phyloP scores from a whole-genome alignment of 2,329 filamentous ascomycete species.

The Aureobasidium sp. region DNA sequence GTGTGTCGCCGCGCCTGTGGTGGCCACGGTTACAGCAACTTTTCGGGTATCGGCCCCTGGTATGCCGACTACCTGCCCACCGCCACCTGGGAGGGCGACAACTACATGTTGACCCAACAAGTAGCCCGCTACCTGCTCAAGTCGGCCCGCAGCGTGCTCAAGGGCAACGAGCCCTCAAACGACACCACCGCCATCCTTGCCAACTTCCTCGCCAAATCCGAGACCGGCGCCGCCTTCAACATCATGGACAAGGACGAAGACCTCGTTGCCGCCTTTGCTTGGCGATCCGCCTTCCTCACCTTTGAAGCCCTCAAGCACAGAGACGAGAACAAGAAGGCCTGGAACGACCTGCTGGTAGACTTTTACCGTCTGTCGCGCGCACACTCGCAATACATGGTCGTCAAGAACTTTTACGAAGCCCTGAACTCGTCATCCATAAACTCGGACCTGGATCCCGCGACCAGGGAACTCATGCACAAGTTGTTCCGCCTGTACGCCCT shows the following conservation, averaged over 20 bases:
- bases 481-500: conserved; percentile 59
- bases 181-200: conserved; percentile 60
- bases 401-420: conserved; percentile 68
- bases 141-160: conserved; percentile 61
- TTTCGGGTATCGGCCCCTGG: conserved; percentile 66
- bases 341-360: conserved; percentile 69
- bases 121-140: conserved; percentile 70
- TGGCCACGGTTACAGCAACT: conserved; percentile 67
- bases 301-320: conserved; percentile 68
- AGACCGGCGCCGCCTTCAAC: conserved; percentile 66
- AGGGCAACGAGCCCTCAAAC: conserved; percentile 54
- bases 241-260: conserved; percentile 62
- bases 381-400: conserved; percentile 67
- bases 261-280: conserved; percentile 64
- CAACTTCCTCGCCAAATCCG: conserved; percentile 54
- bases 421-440: conserved; percentile 48
- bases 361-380: conserved; percentile 69
- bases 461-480: conserved; percentile 51
- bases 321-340: conserved; percentile 64
- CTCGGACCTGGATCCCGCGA: conserved; percentile 48
- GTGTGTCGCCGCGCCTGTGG: conserved; percentile 66
- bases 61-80: conserved; percentile 69
- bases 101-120: conserved; percentile 76
- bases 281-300: conserved; percentile 64
- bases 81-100: conserved; percentile 67